These are phyloP conservation scores for Epicoccum sorghinum DNA, from an alignment of 2,329 filamentous ascomycete genomes.

Conservation along the genomic window DNA sequence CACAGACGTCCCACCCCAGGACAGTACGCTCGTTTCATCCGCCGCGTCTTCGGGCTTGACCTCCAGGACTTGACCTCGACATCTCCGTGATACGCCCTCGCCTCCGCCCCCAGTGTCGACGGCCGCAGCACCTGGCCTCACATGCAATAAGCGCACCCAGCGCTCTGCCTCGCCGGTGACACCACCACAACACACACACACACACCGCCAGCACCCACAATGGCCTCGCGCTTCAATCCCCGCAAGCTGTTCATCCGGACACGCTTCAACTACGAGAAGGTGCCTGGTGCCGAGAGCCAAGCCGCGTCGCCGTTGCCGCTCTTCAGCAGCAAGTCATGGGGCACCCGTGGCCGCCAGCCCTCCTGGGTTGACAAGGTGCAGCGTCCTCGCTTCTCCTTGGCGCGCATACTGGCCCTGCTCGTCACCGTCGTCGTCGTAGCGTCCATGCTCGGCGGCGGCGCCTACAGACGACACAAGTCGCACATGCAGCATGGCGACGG, in stretches of 20 bases:
- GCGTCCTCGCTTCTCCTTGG: slow-evolving; percentile 50
- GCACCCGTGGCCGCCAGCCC: slow-evolving; percentile 40
- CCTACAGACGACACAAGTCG: slow-evolving; percentile 47
- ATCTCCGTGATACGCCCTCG: slow-evolving; percentile 10
- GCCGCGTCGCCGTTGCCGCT: slow-evolving; percentile 48
- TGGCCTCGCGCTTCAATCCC: slow-evolving; percentile 52
- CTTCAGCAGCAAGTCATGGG: slow-evolving; percentile 48
- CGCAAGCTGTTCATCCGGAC: slow-evolving; percentile 52
- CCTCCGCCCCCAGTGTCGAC: slow-evolving; percentile 7
- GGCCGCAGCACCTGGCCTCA: slow-evolving; percentile 11
- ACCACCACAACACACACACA: slow-evolving; percentile 1
- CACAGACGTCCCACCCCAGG: slow-evolving; percentile 16
- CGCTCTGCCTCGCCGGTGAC: slow-evolving; percentile 10
- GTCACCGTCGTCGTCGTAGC: slow-evolving; percentile 50
- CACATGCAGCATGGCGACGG: slow-evolving; percentile 42
- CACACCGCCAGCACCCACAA: slow-evolving; percentile 22
- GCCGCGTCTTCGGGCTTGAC: slow-evolving; percentile 4
- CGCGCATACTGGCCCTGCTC: slow-evolving; percentile 49
- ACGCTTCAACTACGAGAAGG: slow-evolving; percentile 54
- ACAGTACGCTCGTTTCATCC: slow-evolving; percentile 40
- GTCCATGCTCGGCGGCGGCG: slow-evolving; percentile 51
- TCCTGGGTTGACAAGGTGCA: slow-evolving; percentile 49
- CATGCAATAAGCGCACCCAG: slow-evolving; percentile 39
- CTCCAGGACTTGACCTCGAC: neutral
- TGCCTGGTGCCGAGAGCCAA: slow-evolving; percentile 52